Evolutionary conservation across 768 basidiomycete species (phyloP), one percentile per base, ranked within the genome.

Genomic region (Clitopilus hobsonii): DNA sequence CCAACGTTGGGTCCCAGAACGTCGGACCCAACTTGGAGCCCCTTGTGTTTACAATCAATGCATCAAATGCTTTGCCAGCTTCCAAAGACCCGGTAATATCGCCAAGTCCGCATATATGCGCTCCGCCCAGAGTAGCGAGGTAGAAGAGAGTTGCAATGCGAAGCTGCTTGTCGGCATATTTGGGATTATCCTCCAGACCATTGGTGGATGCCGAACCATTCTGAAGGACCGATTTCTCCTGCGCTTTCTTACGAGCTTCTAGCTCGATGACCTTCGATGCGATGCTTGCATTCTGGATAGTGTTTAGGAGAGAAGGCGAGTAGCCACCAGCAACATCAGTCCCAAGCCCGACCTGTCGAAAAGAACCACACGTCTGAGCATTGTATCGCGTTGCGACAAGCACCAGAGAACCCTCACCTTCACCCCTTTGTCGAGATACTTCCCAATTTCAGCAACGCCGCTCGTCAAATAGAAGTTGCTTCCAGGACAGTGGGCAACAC

Each of bases 401-500:
- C 13, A 2, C 16, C 24, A 28, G 36, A n/a, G 24, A 51, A 0
- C 38, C 63, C 71, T 27, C 54, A 90, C 94, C 79, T 97, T 97
- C 67, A 98, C 81, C 2, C 91, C 94, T 38, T 69, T 72, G 68
- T 98, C 94, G 13, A 98, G 75, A 69, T 88, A 85, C 58, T 78
- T 72, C 2, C 89, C 91, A 6, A 98, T 81, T n/a, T 80, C 82
- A 1, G 94, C 88, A 25, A 91, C 77, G 1, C 96, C 96, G 59
- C 91, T 94, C 29, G 85, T 80, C 51, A 98, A 66, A 71, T 96
- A 89, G 68, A 96, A 90, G 68, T 98, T 98, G 64, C 91, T 94
- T 24, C 88, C 88, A n/a, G 96, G 94, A 66, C 96, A 98, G 70
- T 98, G 96, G 60, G 89, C 88, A 51, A 98, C 76, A 10, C 94